These are phyloP conservation scores for Volvox africanus DNA, from an alignment of 139 green algal genomes.

Conservation along the genomic window DNA sequence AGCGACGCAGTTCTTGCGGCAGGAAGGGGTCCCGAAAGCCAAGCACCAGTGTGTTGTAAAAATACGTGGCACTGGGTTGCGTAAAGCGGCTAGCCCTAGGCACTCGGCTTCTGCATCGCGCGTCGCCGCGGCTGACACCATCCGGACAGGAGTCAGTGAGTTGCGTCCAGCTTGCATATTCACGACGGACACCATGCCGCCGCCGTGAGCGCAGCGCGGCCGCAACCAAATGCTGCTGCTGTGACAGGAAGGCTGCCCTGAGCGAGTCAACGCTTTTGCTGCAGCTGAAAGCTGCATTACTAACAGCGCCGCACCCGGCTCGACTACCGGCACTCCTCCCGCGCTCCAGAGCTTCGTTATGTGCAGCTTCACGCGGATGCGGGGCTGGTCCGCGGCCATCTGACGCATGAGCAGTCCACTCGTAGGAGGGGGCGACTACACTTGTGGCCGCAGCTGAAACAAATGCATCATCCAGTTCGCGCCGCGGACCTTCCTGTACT, in stretches of 20 bases:
- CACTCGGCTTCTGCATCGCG: not conserved
- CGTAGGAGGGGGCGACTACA: not conserved
- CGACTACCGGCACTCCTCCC: not conserved
- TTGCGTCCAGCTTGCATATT: not conserved
- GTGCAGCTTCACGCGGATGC: not conserved
- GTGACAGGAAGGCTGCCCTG: not conserved
- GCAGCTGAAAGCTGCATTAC: not conserved
- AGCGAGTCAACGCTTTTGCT: slow-evolving; percentile 3
- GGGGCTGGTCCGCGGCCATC: not conserved
- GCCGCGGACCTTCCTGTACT: not conserved
- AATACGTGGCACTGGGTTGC: slow-evolving; percentile 37
- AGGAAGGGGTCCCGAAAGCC: slow-evolving; percentile 60
- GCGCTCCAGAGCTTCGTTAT: not conserved
- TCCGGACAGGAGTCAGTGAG: not conserved
- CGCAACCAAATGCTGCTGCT: not conserved
- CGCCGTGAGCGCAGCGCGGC: not conserved
- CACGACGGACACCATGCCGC: not conserved
- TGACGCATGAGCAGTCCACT: not conserved
- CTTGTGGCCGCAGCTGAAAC: not conserved
- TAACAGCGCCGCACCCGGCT: not conserved
- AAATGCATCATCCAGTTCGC: not conserved
- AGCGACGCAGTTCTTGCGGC: slow-evolving; percentile 46
- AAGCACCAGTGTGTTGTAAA: slow-evolving; percentile 48
- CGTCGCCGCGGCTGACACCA: not conserved
- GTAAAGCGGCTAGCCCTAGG: slow-evolving; percentile 44